These are phyloP conservation scores for Fusarium sp. DNA, from an alignment of 2,329 filamentous ascomycete genomes.

Conservation along the genomic window DNA sequence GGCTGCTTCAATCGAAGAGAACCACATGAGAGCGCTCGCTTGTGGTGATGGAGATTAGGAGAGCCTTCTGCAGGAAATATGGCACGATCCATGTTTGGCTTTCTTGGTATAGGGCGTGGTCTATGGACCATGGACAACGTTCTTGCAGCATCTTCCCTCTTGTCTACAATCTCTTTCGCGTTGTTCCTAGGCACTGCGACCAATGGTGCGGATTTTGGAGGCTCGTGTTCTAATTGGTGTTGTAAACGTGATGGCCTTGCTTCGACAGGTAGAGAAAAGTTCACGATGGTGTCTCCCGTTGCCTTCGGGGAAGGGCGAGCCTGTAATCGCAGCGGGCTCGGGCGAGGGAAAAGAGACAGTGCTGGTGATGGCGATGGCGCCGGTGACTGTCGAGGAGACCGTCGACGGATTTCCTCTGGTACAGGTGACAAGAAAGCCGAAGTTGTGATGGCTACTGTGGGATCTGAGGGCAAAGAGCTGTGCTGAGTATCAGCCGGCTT, in stretches of 20 bases:
- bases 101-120: slow-evolving; percentile 65
- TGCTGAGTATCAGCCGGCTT: slow-evolving; percentile 2
- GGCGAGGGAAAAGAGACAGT: slow-evolving; percentile 22
- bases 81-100: slow-evolving; percentile 55
- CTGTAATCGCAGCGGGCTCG: not conserved
- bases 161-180: slow-evolving; percentile 23
- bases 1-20: slow-evolving; percentile 58
- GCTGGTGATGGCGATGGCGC: slow-evolving; percentile 33
- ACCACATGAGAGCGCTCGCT: slow-evolving; percentile 60
- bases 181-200: slow-evolving; percentile 32
- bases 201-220: slow-evolving; percentile 29
- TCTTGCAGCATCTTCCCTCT: slow-evolving; percentile 13
- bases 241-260: slow-evolving; percentile 41
- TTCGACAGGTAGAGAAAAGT: slow-evolving; percentile 40
- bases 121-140: slow-evolving; percentile 57
- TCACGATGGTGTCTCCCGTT: slow-evolving; percentile 24
- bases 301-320: slow-evolving; percentile 12
- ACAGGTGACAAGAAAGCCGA: slow-evolving; percentile 62
- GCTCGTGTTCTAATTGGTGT: slow-evolving; percentile 32
- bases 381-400: slow-evolving; percentile 57
- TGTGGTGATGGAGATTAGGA: slow-evolving; percentile 52
- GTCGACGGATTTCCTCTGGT: slow-evolving; percentile 58
- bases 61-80: slow-evolving; percentile 57
- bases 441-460: slow-evolving; percentile 53
- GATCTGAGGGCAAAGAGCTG: slow-evolving; percentile 8